These are phyloP conservation scores for Hyaloscypha hepaticicola DNA, from an alignment of 495 filamentous ascomycete genomes.

Conservation along the genomic window DNA sequence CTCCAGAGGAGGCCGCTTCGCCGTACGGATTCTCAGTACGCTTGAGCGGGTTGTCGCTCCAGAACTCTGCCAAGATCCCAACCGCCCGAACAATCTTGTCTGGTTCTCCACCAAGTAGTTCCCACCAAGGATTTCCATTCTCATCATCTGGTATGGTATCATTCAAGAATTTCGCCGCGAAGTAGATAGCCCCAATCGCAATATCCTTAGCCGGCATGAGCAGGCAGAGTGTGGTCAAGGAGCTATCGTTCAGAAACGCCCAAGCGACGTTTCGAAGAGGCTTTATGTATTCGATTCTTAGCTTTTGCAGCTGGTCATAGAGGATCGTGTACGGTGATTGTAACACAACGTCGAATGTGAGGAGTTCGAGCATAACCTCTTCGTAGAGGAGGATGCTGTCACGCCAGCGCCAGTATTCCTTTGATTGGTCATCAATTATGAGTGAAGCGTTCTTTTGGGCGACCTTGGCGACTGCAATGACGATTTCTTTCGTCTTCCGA, in stretches of 20 bases:
- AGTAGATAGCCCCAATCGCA: slow-evolving; percentile 83
- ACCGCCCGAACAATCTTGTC: slow-evolving; percentile 64
- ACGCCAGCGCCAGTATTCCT: slow-evolving; percentile 95
- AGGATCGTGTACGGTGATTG: slow-evolving; percentile 81
- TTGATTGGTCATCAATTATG: slow-evolving; percentile 88
- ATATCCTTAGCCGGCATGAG: slow-evolving; percentile 75
- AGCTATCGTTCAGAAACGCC: slow-evolving; percentile 89
- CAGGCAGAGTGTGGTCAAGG: slow-evolving; percentile 81
- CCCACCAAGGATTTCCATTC: slow-evolving; percentile 85
- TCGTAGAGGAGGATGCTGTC: slow-evolving; percentile 90
- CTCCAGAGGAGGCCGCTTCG: slow-evolving; percentile 22
- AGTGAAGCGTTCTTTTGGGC: slow-evolving; percentile 90
- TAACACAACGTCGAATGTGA: slow-evolving; percentile 92
- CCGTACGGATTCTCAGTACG: slow-evolving; percentile 29
- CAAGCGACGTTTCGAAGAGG: slow-evolving; percentile 78
- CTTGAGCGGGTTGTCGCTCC: slow-evolving; percentile 62
- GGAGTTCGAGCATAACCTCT: slow-evolving; percentile 82
- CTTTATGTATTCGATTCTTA: slow-evolving; percentile 71
- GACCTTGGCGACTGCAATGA: slow-evolving; percentile 88
- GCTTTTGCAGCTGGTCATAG: slow-evolving; percentile 69
- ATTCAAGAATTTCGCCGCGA: slow-evolving; percentile 66
- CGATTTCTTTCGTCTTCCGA: slow-evolving; percentile 88
- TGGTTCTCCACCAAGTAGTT: slow-evolving; percentile 61
- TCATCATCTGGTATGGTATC: slow-evolving; percentile 71
- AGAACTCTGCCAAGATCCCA: slow-evolving; percentile 70